Conservation (phyloP, 371 early-diverging fungal species). For the Zychaea mexicana region DNA sequence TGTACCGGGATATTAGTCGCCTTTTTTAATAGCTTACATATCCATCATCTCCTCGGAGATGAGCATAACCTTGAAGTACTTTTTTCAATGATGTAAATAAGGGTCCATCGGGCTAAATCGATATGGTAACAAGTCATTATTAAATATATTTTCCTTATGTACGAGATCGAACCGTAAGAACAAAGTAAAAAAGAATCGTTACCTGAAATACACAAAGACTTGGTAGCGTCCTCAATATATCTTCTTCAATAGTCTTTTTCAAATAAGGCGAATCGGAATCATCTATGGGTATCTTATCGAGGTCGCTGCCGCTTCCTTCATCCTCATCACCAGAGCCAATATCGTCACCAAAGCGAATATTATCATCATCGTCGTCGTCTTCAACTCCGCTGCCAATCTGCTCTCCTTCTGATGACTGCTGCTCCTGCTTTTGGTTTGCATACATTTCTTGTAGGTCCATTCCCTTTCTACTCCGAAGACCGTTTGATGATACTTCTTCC, state of each 20-base stretch:
- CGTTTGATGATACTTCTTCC: not conserved
- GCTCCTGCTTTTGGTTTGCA: not conserved
- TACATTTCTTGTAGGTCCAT: slow-evolving; percentile 3
- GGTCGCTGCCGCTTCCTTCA: slow-evolving; percentile 14
- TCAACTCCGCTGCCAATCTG: not conserved
- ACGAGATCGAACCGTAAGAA: too few species aligned
- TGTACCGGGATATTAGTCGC: too few species aligned
- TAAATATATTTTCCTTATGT: not conserved
- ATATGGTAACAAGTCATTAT: not conserved
- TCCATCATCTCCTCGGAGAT: slow-evolving; percentile 29
- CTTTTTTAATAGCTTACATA: slow-evolving; percentile 42
- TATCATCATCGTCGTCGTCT: slow-evolving; percentile 11
- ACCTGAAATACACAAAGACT: slow-evolving; percentile 56
- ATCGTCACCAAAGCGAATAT: slow-evolving; percentile 14
- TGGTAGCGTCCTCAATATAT: slow-evolving; percentile 51
- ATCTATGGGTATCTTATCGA: slow-evolving; percentile 13
- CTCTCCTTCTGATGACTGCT: not conserved
- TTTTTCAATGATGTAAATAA: slow-evolving; percentile 40
- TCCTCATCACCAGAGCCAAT: slow-evolving; percentile 14
- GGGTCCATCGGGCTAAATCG: slow-evolving; percentile 46
- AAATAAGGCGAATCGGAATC: slow-evolving; percentile 30
- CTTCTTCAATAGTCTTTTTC: slow-evolving; percentile 48
- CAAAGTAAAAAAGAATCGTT: slow-evolving; percentile 5
- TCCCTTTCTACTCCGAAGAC: slow-evolving; percentile 1
- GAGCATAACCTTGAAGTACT: slow-evolving; percentile 46